Evolutionary conservation across 2,329 filamentous ascomycete genomes (phyloP).

Genomic region (Huntiella omanensis): DNA sequence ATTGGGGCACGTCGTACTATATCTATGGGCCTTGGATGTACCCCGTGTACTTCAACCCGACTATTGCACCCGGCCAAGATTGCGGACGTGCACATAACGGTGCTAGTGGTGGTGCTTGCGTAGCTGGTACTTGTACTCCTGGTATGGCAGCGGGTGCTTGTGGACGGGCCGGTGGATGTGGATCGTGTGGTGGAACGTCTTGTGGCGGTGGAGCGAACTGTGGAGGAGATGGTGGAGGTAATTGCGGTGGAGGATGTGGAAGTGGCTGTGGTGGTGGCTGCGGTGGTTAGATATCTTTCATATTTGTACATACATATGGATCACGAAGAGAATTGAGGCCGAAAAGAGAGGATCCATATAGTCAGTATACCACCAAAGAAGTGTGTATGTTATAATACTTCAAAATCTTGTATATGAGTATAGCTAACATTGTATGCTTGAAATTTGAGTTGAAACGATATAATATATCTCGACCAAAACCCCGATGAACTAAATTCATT

Average conservation of each 20-base stretch:
- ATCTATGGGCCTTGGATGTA: slow-evolving; percentile 30
- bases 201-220: slow-evolving; percentile 12
- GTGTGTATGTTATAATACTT: no score
- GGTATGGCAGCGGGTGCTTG: slow-evolving; percentile 26
- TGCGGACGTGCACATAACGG: slow-evolving; percentile 16
- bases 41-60: slow-evolving; percentile 24
- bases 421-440: no score
- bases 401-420: no score
- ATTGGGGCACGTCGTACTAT: slow-evolving; percentile 35
- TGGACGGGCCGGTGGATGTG: slow-evolving; percentile 22
- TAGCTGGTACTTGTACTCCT: slow-evolving; percentile 29
- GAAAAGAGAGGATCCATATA: no score
- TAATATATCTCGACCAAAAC: no score
- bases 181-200: slow-evolving; percentile 10
- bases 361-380: no score
- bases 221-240: slow-evolving; percentile 11
- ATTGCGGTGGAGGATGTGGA: background rate
- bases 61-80: slow-evolving; percentile 27
- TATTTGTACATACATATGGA: no score
- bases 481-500: no score
- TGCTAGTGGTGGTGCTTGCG: slow-evolving; percentile 16
- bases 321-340: no score
- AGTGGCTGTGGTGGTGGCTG: background rate
- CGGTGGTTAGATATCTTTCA: background rate
- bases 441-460: no score